Base-by-base conservation (phyloP, 805 yeast species). In the Wickerhamiella australiensis region DNA sequence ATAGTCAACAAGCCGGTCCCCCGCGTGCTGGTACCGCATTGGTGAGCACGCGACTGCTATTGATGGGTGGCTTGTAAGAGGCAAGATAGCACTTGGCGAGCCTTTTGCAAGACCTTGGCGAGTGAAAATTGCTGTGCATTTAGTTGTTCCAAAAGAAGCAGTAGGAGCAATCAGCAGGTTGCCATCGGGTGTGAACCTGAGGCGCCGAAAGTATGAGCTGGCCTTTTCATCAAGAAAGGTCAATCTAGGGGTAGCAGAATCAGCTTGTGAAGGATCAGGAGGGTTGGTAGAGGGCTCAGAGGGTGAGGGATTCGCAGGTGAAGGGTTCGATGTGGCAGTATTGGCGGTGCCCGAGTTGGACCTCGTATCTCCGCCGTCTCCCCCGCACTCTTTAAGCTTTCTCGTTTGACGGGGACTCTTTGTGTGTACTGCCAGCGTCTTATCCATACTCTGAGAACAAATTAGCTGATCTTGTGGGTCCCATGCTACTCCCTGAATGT, bases 401-500 rank as follows among this genome's bases (percentile, higher is more conserved):
- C 42, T 36, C 8, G 36, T 29, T 9, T 38, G 42, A 25, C 45
- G 47, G 60, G 57, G 25, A 60, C 25, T 41, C 36, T 79, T 60
- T 18, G 70, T 66, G 62, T 85, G 85, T n/a, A 92, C 68, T 54
- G 78, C 79, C 11, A 90, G 80, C 1, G 85, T 72, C 52, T 95
- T 68, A 65, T 92, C 98, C 11, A 96, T 94, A 22, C 92, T 79
- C 63, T 88, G 96, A 5, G 95, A 82, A 0, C 88, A 85, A 4
- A 92, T 64, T 56, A 65, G 85, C 62, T 82, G 77, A 54, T 82
- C 79, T 49, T 69, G 61, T 6, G 98, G 98, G 62, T 92, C 98
- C 97, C 97, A 92, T 0, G 82, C 72, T 4, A 92, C 90, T 2
- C 99, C 99, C 65, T 92, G 99, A 2, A 92, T 94, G 58, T 85